Base-by-base conservation (phyloP, 768 basidiomycete genomes). In the Cystofilobasidium capitatum region DNA sequence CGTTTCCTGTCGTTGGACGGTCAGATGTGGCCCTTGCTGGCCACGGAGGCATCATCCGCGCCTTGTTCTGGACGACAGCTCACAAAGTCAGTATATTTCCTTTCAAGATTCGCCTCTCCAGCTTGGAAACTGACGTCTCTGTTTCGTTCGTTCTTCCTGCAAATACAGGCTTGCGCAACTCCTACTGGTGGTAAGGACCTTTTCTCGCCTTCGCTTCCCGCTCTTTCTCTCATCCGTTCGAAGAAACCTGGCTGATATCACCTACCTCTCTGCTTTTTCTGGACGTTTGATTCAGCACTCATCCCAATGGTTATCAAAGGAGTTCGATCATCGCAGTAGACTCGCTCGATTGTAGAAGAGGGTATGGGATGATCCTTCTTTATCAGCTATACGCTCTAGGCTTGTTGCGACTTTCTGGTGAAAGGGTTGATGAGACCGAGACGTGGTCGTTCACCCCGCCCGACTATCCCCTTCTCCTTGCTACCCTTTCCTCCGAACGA, bases 231-330 rank as follows among this genome's bases (percentile, higher is more conserved):
- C 45, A n/a, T 20, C 7, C 6, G 17, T 49, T 16, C 45, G 6
- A 24, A 8, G 7, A 20, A 16, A 24, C 45, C 17, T 12, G 6
- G 51, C 29, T 55, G 51, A 55, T 20, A 16, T 31, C 26, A 10
- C 49, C 6, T 54, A 10, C 13, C 51, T 7, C 7, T 8, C 49
- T 3, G 24, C 17, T 45, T n/a, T 22, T 24, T 26, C n/a, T 33
- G 29, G n/a, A n/a, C n/a, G n/a, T n/a, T n/a, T n/a, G n/a, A n/a
- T n/a, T n/a, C 51, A 55, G 51, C 51, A 26, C 20, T 55, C 51
- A 55, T 55, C 51, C 51, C 51, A 8, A 55, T 55, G 51, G 51
- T 55, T 20, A 20, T 55, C 51, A 55, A 55, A 31, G 51, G 51
- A 26, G 51, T 55, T 12, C 51, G 51, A 12, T 29, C 51, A 17